Percentiles rank a stretch among this genome's conserved stretches.
Evolutionary conservation across 2,329 filamentous ascomycete genomes (phyloP).

Genomic region (Fusarium newnesense): DNA sequence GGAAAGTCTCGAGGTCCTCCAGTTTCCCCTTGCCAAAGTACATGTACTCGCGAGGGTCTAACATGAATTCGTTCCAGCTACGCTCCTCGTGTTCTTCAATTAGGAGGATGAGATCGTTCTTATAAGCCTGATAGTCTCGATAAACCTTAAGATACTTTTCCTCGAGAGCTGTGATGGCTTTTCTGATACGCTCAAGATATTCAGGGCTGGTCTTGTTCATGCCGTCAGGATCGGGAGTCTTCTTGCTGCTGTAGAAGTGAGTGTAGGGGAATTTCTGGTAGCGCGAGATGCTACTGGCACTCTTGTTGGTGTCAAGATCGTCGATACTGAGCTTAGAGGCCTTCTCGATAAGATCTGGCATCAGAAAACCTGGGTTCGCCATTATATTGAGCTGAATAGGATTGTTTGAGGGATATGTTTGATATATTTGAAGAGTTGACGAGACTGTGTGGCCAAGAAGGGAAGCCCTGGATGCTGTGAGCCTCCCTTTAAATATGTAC

Average conservation of each 20-base stretch:
- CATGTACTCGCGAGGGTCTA: conserved; percentile 2
- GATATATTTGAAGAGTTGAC: neutral
- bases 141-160: neutral
- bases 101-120: neutral
- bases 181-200: conserved; percentile 10
- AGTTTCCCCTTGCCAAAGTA: neutral
- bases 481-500: conserved; percentile 5
- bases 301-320: neutral
- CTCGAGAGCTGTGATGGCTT: conserved; percentile 14
- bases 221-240: neutral
- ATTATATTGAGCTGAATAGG: neutral
- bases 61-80: conserved; percentile 22
- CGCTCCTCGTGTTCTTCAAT: neutral
- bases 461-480: neutral
- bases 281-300: neutral
- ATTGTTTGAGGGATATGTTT: neutral
- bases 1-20: neutral
- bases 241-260: neutral
- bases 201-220: conserved; percentile 20
- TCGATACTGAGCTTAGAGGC: neutral
- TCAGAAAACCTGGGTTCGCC: neutral
- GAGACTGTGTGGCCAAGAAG: neutral
- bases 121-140: neutral
- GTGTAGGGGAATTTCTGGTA: conserved; percentile 13
- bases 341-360: neutral